Conservation (phyloP, 2,329 filamentous ascomycete genomes). For the Rhexocercosporidium sp. region DNA sequence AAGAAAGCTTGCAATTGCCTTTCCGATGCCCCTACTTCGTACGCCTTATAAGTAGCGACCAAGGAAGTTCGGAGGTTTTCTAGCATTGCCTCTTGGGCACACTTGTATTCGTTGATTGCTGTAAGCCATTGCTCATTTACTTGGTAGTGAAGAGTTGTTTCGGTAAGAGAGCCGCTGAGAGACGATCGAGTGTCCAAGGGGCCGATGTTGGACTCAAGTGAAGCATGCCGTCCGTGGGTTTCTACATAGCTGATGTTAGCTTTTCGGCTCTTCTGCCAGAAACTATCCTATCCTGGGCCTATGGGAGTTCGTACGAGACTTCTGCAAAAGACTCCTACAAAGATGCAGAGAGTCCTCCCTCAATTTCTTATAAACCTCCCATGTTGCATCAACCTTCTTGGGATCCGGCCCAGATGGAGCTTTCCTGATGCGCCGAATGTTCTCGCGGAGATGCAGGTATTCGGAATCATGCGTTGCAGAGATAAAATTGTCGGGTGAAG, state of each 20-base stretch:
- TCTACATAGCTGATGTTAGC: slow-evolving; percentile 22
- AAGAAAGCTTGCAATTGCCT: slow-evolving; percentile 52
- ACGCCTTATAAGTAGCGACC: slow-evolving; percentile 51
- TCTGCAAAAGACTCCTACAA: slow-evolving; percentile 49
- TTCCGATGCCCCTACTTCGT: slow-evolving; percentile 50
- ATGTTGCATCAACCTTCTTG: slow-evolving; percentile 49
- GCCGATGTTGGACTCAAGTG: slow-evolving; percentile 33
- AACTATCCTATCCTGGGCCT: neutral
- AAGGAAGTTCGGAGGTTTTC: slow-evolving; percentile 50
- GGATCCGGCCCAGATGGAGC: slow-evolving; percentile 30
- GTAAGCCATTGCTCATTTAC: slow-evolving; percentile 43
- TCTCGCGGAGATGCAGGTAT: slow-evolving; percentile 39
- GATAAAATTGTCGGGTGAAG: slow-evolving; percentile 36
- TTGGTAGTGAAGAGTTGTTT: slow-evolving; percentile 34
- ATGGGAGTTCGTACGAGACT: slow-evolving; percentile 43
- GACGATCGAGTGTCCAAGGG: slow-evolving; percentile 35
- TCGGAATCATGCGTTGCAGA: slow-evolving; percentile 37
- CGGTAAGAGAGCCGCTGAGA: slow-evolving; percentile 35
- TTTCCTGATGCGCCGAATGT: slow-evolving; percentile 34
- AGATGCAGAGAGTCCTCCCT: slow-evolving; percentile 48
- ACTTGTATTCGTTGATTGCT: slow-evolving; percentile 52
- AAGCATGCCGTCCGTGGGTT: slow-evolving; percentile 28
- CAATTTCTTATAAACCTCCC: slow-evolving; percentile 50
- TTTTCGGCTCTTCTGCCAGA: neutral
- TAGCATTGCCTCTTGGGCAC: slow-evolving; percentile 48